Base-by-base conservation (phyloP, 2,329 filamentous ascomycete genomes). In the Neopestalotiopsis rosae region DNA sequence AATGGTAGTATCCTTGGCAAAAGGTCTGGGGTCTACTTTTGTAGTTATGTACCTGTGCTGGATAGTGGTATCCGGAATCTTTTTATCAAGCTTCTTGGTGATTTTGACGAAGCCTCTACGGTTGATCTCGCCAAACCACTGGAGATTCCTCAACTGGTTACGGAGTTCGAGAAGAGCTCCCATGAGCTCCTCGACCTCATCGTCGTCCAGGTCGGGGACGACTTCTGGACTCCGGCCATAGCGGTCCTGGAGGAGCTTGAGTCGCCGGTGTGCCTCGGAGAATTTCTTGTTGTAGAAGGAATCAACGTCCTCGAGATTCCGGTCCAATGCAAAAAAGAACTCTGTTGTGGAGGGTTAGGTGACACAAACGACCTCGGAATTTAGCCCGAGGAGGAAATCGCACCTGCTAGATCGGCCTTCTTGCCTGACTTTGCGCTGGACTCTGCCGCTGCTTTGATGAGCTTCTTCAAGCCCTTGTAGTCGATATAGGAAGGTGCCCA, bases 61-160 rank as follows among this genome's bases (percentile, higher is more conserved):
- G 0, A 93, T 91, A 65, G 91, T 88, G 3, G 90, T 89, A 61
- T 89, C 87, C 1, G 92, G 87, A 2, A 98, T 89, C 83, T 97
- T 98, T 84, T 99, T 99, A 82, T 99, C 96, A 61, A 98, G 85
- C 82, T 99, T 99, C 85, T 99, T 99, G 65, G 96, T 97, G 80
- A 99, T 99, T 84, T 99, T 99, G 79, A 97, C 90, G 77, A 99
- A 99, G 1, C 96, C 96, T 72, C 94, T 88, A 66, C 95, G 90
- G 80, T 99, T 99, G 76, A 98, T 95, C 82, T 98, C 95, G 64
- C 95, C 95, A 79, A 98, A 99, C 95, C 95, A 98, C 80, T 97
- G 93, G 66, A 99, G 85, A 76, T 98, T 98, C 69, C 96, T 89
- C 73, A 98, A 83, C 78, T 97, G 93, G 66, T 91, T 92, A 68